These are phyloP conservation scores for Diaporthe australafricana DNA, from an alignment of 2,329 filamentous ascomycete species.

Conservation along the genomic window DNA sequence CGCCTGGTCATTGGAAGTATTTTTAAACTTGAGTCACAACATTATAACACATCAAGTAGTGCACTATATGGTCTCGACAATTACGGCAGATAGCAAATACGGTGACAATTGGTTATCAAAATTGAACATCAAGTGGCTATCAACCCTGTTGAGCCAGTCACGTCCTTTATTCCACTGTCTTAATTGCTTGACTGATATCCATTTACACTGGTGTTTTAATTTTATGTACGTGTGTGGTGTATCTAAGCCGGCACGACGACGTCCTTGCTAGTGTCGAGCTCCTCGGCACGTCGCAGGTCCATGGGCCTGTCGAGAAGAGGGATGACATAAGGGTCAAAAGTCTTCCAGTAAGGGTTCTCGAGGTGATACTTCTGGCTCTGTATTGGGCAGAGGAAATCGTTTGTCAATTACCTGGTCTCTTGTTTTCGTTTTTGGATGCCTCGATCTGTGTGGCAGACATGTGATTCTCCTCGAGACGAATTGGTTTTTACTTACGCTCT, in stretches of 20 bases:
- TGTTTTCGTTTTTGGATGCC: background rate
- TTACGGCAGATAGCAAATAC: too few species aligned
- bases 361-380: constrained; percentile 72
- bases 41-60: too few species aligned
- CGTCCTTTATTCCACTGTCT: background rate
- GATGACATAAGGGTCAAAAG: constrained; percentile 79
- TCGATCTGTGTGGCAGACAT: background rate
- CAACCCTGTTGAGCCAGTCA: too few species aligned
- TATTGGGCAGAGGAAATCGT: background rate
- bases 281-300: constrained; percentile 76
- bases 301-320: constrained; percentile 76
- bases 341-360: constrained; percentile 80
- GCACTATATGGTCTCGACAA: too few species aligned
- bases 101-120: too few species aligned
- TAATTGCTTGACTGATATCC: background rate
- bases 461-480: too few species aligned
- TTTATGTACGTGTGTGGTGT: background rate
- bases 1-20: background rate
- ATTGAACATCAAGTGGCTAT: too few species aligned
- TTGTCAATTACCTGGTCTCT: constrained; percentile 15
- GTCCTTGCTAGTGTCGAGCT: constrained; percentile 69
- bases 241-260: constrained; percentile 51
- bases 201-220: background rate
- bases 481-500: constrained; percentile 60
- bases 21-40: background rate